These are phyloP conservation scores for Penicillium palitans DNA, from an alignment of 2,329 filamentous ascomycete species.

Conservation along the genomic window DNA sequence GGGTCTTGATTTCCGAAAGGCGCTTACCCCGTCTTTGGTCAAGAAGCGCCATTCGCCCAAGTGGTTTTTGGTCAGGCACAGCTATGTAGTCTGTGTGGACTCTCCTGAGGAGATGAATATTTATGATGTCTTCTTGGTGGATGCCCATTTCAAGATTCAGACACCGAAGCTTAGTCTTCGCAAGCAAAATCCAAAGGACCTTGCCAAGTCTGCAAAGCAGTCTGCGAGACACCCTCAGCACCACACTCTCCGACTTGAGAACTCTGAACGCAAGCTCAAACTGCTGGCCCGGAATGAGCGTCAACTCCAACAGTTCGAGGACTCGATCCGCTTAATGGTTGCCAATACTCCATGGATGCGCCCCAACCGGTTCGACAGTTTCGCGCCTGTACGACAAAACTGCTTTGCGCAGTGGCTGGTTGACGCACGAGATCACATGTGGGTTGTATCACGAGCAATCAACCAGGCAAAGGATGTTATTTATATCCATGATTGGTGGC, in stretches of 20 bases:
- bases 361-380: slow-evolving; percentile 85
- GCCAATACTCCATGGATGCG: slow-evolving; percentile 78
- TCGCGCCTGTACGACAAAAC: slow-evolving; percentile 80
- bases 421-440: slow-evolving; percentile 97
- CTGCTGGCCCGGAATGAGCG: slow-evolving; percentile 88
- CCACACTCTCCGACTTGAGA: slow-evolving; percentile 83
- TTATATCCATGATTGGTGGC: slow-evolving; percentile 99
- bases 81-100: slow-evolving; percentile 97
- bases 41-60: slow-evolving; percentile 84
- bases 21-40: slow-evolving; percentile 74
- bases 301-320: slow-evolving; percentile 86
- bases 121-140: slow-evolving; percentile 97
- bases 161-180: slow-evolving; percentile 63
- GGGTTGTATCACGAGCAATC: slow-evolving; percentile 95
- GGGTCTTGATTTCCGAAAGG: slow-evolving; percentile 79
- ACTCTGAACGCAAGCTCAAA: slow-evolving; percentile 88
- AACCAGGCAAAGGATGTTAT: slow-evolving; percentile 97
- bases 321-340: slow-evolving; percentile 85
- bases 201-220: slow-evolving; percentile 65
- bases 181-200: slow-evolving; percentile 56
- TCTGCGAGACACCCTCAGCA: slow-evolving; percentile 66
- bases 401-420: slow-evolving; percentile 96
- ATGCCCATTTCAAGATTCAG: slow-evolving; percentile 80
- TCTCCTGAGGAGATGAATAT: slow-evolving; percentile 98
- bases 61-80: slow-evolving; percentile 97